phyloP scores from a whole-genome alignment of 371 early-diverging fungal genomes.

The Cokeromyces recurvatus region DNA sequence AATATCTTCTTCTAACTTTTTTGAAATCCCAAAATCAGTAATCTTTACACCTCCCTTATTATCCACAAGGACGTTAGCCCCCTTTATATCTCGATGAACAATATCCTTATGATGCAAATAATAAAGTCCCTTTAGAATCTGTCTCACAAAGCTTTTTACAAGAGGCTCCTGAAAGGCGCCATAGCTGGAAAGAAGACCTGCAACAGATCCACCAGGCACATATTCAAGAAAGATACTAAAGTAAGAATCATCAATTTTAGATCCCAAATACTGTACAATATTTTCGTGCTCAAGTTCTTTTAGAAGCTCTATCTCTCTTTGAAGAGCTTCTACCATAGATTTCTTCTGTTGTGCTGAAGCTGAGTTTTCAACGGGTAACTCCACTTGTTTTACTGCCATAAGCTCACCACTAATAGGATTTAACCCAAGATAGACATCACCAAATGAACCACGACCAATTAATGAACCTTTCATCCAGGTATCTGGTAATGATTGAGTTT shows the following conservation, averaged over 20 bases:
- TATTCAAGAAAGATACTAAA: constrained; percentile 98
- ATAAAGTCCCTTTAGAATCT: constrained; percentile 89
- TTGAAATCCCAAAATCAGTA: constrained; percentile 98
- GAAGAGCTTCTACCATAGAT: constrained; percentile 78
- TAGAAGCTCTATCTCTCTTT: constrained; percentile 87
- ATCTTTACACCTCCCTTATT: constrained; percentile 93
- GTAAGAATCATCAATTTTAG: constrained; percentile 72
- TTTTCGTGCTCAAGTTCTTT: constrained; percentile 89
- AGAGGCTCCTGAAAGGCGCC: constrained; percentile 86
- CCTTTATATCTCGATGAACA: constrained; percentile 98
- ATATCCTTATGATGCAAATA: constrained; percentile 95
- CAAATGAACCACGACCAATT: constrained; percentile 97
- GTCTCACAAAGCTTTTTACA: constrained; percentile 81
- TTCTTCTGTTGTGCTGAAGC: constrained; percentile 63
- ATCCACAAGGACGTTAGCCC: constrained; percentile 94
- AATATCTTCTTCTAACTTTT: constrained; percentile 77
- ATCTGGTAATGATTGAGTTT: constrained; percentile 2
- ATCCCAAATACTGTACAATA: constrained; percentile 92
- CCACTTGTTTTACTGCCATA: constrained; percentile 98
- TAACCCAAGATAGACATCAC: constrained; percentile 91
- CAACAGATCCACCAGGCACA: constrained; percentile 95
- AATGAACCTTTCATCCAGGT: constrained; percentile 85
- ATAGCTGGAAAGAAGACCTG: constrained; percentile 76
- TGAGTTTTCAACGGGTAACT: constrained; percentile 69
- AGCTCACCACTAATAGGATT: constrained; percentile 80